Evolutionary conservation across 2,329 filamentous ascomycete species (phyloP).

Genomic region (Fusarium sp.): DNA sequence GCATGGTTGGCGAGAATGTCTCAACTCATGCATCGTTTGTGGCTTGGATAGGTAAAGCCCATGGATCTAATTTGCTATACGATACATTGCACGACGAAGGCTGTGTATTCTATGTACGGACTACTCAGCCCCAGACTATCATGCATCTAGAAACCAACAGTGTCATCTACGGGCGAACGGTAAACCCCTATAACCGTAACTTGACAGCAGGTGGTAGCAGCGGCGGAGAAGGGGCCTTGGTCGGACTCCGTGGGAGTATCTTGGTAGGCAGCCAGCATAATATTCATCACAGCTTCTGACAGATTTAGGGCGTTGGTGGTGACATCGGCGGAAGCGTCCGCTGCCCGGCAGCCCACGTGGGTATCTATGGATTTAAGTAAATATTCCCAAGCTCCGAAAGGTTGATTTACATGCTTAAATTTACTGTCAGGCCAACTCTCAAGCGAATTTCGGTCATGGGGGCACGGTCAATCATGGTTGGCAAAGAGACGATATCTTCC

Average conservation of each 20-base stretch:
- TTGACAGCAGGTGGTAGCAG: slow-evolving; percentile 72
- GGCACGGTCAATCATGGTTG: slow-evolving; percentile 46
- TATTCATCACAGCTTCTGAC: not conserved
- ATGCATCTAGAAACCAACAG: slow-evolving; percentile 69
- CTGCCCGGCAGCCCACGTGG: slow-evolving; percentile 51
- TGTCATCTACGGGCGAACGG: slow-evolving; percentile 70
- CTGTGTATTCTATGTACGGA: slow-evolving; percentile 66
- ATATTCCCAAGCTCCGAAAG: rapidly evolving
- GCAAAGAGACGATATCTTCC: slow-evolving; percentile 51
- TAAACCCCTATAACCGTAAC: slow-evolving; percentile 71
- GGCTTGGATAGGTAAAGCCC: slow-evolving; percentile 48
- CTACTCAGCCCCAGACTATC: slow-evolving; percentile 72
- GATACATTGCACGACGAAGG: slow-evolving; percentile 46
- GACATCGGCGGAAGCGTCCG: slow-evolving; percentile 57
- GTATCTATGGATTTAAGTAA: slow-evolving; percentile 52
- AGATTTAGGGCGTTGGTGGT: slow-evolving; percentile 51
- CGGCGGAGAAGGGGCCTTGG: slow-evolving; percentile 63
- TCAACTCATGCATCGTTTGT: slow-evolving; percentile 46
- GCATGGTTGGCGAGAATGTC: slow-evolving; percentile 49
- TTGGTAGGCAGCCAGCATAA: slow-evolving; percentile 40
- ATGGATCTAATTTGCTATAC: slow-evolving; percentile 50
- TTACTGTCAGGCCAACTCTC: slow-evolving; percentile 43
- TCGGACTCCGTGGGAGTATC: slow-evolving; percentile 55
- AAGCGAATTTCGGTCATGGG: slow-evolving; percentile 48
- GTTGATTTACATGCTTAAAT: not conserved